A percentile compares a stretch with the other conserved stretches of the same genome.
Conservation (phyloP, 2,329 filamentous ascomycete genomes). For the Myrmaecium sp. region DNA sequence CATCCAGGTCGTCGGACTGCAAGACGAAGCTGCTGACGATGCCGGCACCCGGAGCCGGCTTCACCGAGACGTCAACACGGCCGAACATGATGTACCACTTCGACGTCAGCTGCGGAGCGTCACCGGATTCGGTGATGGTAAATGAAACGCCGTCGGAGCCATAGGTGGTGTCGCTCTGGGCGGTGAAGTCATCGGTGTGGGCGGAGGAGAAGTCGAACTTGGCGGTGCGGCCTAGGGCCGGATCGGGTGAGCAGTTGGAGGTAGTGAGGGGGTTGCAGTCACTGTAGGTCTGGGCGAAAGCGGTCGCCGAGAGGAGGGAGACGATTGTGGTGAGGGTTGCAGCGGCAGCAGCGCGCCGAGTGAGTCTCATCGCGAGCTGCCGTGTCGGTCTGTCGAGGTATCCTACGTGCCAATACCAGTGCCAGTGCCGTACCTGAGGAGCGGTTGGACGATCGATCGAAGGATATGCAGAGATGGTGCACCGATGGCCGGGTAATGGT, state of each 20-base stretch:
- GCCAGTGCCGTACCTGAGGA: too few species aligned
- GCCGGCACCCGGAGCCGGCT: conserved; percentile 52
- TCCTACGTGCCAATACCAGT: too few species aligned
- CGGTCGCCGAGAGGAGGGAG: background rate
- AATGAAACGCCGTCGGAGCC: conserved; percentile 24
- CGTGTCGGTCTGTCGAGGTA: too few species aligned
- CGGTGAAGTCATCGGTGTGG: conserved; percentile 6
- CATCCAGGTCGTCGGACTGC: conserved; percentile 62
- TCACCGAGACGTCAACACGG: conserved; percentile 53
- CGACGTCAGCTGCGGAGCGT: conserved; percentile 45
- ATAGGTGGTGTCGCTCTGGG: conserved; percentile 14
- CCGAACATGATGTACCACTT: conserved; percentile 75
- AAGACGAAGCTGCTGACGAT: conserved; percentile 64
- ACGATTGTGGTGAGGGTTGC: background rate
- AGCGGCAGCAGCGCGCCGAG: too few species aligned
- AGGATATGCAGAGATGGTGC: too few species aligned
- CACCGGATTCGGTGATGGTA: conserved; percentile 20
- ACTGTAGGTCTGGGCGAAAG: conserved; percentile 17
- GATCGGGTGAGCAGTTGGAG: conserved; percentile 14
- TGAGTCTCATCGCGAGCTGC: too few species aligned
- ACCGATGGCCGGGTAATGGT: too few species aligned
- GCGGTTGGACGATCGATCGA: too few species aligned
- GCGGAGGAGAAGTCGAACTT: conserved; percentile 17
- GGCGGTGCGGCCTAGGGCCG: conserved; percentile 13
- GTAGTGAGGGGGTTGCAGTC: conserved; percentile 15